Evolutionary conservation across 164 flowering plant species (phyloP), one percentile per base, ranked within the genome.

Genomic region (Nelumbo lutea): DNA sequence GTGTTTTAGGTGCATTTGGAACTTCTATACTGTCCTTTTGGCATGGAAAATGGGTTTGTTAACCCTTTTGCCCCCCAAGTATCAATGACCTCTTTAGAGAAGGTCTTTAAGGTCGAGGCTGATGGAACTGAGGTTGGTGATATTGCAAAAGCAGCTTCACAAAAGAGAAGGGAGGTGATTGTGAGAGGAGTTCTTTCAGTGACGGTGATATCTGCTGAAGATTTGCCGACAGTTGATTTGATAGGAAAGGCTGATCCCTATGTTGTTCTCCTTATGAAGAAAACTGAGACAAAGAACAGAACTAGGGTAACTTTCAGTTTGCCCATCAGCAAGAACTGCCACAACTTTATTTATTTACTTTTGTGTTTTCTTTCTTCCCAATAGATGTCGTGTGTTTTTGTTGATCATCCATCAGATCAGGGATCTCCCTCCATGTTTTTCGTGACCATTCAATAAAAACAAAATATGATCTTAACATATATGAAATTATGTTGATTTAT

Each of bases 191-290:
- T 96, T 40, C 84, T 93, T 44, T 86, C 95, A 61, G 90, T 96
- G 4, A 93, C 97, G 4, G 89, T 96, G 51, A 79, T 90, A 66
- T 92, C 96, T 63, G 99, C 96, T 42, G 97, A 92, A 69, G 96
- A 93, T 68, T 84, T 96, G 82, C 90, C 95, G 4, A 77, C 84
- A 6, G 77, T 77, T 44, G 99, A 93, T 81, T 51, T 96, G 56
- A 80, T 90, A 85, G 98, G 99, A 59, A 96, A 90, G 72, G 85
- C 98, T 65, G 99, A 92, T 76, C 99, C 99, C 0, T 96, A 75
- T 79, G 97, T 88, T 43, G 87, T 83, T 40, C 78, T 93, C 38
- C 80, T 70, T 9, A 71, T 91, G 95, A 96, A 90, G 80, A 96
- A 96, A 76, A 69, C 95, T 61, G 96, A 74, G 59, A 62, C 78